Evolutionary conservation across 148 eudicot genomes (phyloP).

Genomic region (Cornus kousa): DNA sequence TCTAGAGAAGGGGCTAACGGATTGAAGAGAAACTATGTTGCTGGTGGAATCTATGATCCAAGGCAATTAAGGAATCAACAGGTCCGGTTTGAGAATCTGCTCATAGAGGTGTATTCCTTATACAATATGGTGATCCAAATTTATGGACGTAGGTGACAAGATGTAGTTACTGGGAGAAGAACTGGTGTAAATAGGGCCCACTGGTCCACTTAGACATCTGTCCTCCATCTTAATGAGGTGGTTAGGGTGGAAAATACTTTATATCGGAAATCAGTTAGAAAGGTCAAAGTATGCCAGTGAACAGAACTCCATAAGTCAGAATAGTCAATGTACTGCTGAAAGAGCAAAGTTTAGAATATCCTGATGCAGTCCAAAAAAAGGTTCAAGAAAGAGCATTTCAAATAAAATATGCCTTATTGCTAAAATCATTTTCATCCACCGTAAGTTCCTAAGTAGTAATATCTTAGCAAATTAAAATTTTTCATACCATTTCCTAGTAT

Average conservation of each 20-base stretch:
- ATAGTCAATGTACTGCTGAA: background rate
- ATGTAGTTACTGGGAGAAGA: background rate
- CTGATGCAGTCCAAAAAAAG: background rate
- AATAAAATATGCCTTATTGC: background rate
- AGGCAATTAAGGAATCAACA: background rate
- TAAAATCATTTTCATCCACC: background rate
- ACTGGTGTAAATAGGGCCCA: background rate
- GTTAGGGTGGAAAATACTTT: background rate
- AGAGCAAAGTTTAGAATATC: no score
- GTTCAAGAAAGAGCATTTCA: background rate
- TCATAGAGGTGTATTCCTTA: background rate
- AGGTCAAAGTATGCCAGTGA: background rate
- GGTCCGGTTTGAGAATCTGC: background rate
- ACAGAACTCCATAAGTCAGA: background rate
- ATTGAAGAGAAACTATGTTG: background rate
- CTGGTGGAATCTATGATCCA: background rate
- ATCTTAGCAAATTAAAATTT: background rate
- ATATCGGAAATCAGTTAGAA: no score
- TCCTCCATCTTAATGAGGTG: background rate
- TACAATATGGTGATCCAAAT: background rate
- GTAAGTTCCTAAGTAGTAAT: background rate
- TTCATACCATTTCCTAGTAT: slow-evolving; percentile 17
- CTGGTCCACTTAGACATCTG: background rate
- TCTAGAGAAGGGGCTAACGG: background rate
- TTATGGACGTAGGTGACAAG: background rate